Evolutionary conservation across 805 yeast species (phyloP), one percentile per base, ranked within the genome.

Genomic region (Zygotorulaspora chibaensis): DNA sequence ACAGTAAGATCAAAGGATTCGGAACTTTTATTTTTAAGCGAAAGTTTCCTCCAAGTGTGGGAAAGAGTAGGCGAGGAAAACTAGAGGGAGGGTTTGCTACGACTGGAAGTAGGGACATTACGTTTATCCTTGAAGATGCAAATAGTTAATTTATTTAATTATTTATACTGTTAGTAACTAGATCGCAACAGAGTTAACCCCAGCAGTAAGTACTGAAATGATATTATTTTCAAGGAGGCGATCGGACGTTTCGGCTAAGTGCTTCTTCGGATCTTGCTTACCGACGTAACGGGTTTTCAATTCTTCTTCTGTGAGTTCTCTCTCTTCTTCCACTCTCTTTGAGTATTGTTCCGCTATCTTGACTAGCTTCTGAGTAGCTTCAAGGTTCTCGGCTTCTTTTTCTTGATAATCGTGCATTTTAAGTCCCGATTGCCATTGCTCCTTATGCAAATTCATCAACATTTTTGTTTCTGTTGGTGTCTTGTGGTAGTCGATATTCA

Each of bases 221-320:
- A 93, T 83, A 63, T 93, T 95, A 43, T 87, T 93, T 67, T 93
- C 99, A 57, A 95, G 79, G 42, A 87, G 74, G 50, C 75, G 73
- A 54, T 87, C 95, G 9, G 96, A 95, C 0, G 95, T 86, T 52
- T 87, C 96, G 39, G 84, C 77, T 58, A 93, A 74, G 72, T 93
- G 99, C 72, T 91, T 93, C 80, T 95, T 93, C 35, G 99, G 99
- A 68, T 93, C 99, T 69, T 91, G 97, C 65, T 88, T 90, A 58
- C 99, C 99, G 30, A 93, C 97, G 62, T 91, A 95, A 64, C 99
- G 82, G 7, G 96, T 91, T 68, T 87, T 88, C 56, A 91, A 77
- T 67, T 90, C 93, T 34, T 87, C 96, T 59, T 86, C 95, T 38
- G 81, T 73, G 55, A 93, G 73, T 53, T 87, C 96, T 64, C 84